Base-by-base conservation (phyloP, 805 yeast genomes). In the Lipomyces kockii region DNA sequence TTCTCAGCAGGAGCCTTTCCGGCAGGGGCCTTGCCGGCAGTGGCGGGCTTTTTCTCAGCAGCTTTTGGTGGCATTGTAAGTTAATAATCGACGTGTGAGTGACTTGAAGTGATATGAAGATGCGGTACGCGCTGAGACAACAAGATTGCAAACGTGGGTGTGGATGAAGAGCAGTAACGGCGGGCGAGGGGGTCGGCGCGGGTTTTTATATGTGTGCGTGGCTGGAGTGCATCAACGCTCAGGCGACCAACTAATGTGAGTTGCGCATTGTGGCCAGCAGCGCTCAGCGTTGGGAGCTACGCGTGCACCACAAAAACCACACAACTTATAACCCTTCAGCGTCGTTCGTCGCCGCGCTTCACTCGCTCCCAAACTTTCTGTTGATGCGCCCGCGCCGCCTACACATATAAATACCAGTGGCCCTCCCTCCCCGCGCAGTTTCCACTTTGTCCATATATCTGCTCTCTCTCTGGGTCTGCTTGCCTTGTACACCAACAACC, bases 1-100 rank as follows among this genome's bases (percentile, higher is more conserved):
- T 92, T 91, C 83, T 90, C 96, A 82, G 97, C 96, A 79, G 97
- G 97, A 75, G 97, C 97, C 84, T 93, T 93, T 78, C 97, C 93
- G 81, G 98, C 98, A 72, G 84, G 84, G 70, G 83, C 83, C 80
- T 81, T 81, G 67, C 80, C 78, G 72, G 83, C 82, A 56, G 77
- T 71, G 73, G 76, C 78, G 77, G 88, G 88, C 79, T 86, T 85
- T 86, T 86, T 85, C 80, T 85, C 87, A 78, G 87, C 89, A 78
- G 83, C 81, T 71, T 78, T 78, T 58, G 82, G 77, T 70, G 82
- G 78, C 83, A 81, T 81, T 77, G 68, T 74, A 66, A 52, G 34
- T 60, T 59, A 37, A 53, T 62, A 63, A 57, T 39, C 32, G 54
- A 37, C 20, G 12, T 37, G 59, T 25, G 20, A n/a, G 14, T 37